Base-by-base conservation (phyloP, 352 stramenopile species). In the Pythium sukuiense region DNA sequence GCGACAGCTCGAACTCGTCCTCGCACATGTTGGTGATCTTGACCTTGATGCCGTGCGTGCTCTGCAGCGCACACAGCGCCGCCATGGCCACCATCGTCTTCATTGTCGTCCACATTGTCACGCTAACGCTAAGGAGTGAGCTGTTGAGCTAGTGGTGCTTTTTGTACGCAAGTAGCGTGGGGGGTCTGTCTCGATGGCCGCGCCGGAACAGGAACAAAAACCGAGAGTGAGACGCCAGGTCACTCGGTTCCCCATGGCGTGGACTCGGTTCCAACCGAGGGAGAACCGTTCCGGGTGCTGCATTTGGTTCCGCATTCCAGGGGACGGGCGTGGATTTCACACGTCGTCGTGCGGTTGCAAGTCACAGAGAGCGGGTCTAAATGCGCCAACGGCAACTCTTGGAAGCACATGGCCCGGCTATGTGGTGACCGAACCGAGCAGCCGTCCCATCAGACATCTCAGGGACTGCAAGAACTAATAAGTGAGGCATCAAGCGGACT, bases 1-100 rank as follows among this genome's bases (percentile, higher is more conserved):
- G 61, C 46, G 53, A 62, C 3, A 74, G 67, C n/a, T 67, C 49
- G 50, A 74, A 67, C 26, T 63, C 41, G 7, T 67, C 46, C 16
- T 33, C 56, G 43, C 67, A 74, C 62, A 61, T 63, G 67, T 74
- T 74, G 56, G 29, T 61, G 56, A 74, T 12, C 52, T 29, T 32
- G 30, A 74, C 54, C 49, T 64, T 65, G 61, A 57, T 55, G 41
- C 48, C 66, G 24, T 26, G 30, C 14, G 56, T 49, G 41, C 9
- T 20, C n/a, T 56, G 13, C 26, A 58, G 13, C 32, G 43, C 33
- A 20, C n/a, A 48, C 30, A 67, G 50, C 50, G 67, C 67, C 5
- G 43, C 55, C 9, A 64, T 5, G 0, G 49, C 55, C 43, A 45
- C 61, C 16, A 61, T 14, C 53, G 30, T 55, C 61, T 63, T 73